A percentile compares a stretch with the other conserved stretches of the same genome.
These are phyloP conservation scores for Harringtonia lauricola DNA, from an alignment of 2,329 filamentous ascomycete genomes.

Conservation along the genomic window DNA sequence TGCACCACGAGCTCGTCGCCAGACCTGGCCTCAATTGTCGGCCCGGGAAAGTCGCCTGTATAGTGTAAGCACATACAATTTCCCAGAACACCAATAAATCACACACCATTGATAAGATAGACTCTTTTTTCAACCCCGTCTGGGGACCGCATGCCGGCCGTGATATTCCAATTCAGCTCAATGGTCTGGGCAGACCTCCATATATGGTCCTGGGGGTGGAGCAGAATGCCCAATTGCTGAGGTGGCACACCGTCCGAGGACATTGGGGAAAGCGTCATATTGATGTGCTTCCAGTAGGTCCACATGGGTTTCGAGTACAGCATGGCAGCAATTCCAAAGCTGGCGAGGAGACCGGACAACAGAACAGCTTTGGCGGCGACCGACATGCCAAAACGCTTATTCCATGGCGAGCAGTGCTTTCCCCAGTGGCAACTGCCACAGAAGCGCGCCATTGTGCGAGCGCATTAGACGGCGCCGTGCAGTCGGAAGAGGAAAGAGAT, in stretches of 20 bases:
- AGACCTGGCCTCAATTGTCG: slow-evolving; percentile 32
- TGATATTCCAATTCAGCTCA: background rate
- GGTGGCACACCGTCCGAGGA: background rate
- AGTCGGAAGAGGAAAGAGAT: no score
- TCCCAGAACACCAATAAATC: background rate
- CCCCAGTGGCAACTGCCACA: no score
- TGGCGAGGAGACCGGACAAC: no score
- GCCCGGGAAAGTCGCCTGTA: slow-evolving; percentile 28
- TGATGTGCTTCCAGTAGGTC: no score
- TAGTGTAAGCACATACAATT: background rate
- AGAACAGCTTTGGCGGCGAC: no score
- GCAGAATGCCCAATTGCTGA: background rate
- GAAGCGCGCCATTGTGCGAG: no score
- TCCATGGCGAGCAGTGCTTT: no score
- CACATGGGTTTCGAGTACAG: no score
- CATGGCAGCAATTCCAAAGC: no score
- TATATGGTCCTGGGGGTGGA: background rate
- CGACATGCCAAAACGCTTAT: no score
- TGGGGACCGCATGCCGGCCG: background rate
- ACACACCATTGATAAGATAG: slow-evolving; percentile 1
- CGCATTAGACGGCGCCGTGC: no score
- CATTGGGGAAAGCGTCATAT: no score
- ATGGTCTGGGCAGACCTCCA: background rate
- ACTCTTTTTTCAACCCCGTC: slow-evolving; percentile 2
- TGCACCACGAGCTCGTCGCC: slow-evolving; percentile 31